phyloP scores from a whole-genome alignment of 108 stramenopile genomes.

The Pseudonitzschia delicatissima region DNA sequence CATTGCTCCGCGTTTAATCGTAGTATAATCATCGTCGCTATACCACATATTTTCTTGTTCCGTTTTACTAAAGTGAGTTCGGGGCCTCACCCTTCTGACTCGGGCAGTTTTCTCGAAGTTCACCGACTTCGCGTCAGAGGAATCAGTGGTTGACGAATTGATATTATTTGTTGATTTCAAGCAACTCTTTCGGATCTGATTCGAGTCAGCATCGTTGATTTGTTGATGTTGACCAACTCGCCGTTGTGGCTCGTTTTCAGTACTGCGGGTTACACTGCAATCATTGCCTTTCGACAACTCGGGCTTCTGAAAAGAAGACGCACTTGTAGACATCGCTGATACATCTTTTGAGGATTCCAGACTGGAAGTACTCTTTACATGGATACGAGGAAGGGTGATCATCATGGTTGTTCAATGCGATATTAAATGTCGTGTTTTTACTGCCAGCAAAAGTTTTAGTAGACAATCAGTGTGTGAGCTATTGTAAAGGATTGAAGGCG shows the following conservation, averaged over 20 bases:
- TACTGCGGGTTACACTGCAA: neutral
- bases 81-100: conserved; percentile 8
- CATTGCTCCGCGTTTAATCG: neutral
- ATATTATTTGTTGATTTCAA: neutral
- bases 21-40: neutral
- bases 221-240: neutral
- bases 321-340: neutral
- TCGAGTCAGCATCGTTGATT: neutral
- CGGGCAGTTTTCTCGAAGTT: conserved; percentile 2
- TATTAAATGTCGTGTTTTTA: too few species aligned
- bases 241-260: neutral
- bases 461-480: too few species aligned
- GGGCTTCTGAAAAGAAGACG: conserved; percentile 2
- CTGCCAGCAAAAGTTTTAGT: too few species aligned
- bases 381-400: neutral
- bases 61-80: neutral
- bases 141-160: neutral
- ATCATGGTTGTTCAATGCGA: neutral
- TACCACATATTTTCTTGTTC: conserved; percentile 10
- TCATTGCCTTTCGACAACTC: neutral
- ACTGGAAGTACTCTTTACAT: neutral
- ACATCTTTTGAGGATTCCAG: neutral
- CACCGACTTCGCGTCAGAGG: neutral
- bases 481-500: too few species aligned
- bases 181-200: neutral